Base-by-base conservation (phyloP, 345 rosid species). In the Nasturtium officinale region DNA sequence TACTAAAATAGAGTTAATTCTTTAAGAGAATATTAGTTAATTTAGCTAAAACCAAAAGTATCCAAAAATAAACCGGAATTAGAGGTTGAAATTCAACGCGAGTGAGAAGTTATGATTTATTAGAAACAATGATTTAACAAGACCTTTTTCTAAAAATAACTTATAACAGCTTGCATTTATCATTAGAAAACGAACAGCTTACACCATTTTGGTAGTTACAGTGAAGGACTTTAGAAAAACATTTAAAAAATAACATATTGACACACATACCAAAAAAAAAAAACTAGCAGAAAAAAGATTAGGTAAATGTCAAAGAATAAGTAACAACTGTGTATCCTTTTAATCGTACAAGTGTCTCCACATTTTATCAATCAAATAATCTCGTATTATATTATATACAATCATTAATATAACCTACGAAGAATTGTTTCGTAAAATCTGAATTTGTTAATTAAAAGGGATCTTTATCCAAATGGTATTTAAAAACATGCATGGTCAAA, bases 271-370 rank as follows among this genome's bases (percentile, higher is more conserved):
- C n/a, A 32, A 10, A 37, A 38, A 40, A 12, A 40, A 38, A 38
- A 12, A 0, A 0, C 16, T 40, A 42, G 16, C 46, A 42, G 16
- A 13, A 13, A 45, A 46, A 9, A 0, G 33, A 40, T 47, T 54
- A 43, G 71, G 77, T 73, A 46, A 63, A 63, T 73, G 64, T 64
- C 35, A 56, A 47, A 48, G 37, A 28, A 30, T 26, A 59, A 25
- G 25, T 50, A 43, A 38, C 61, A 48, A 37, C 13, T 23, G 25
- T 20, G 5, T 23, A 26, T 40, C 37, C 4, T 57, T 51, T 57
- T 20, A 58, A 32, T 65, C 20, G 60, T 48, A 56, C 67, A 74
- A 43, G 65, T 65, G 67, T 74, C 67, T 74, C 51, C 52, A 16
- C 10, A 20, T 1, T 57, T 66, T 1, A 28, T 60, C 72, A 47